Evolutionary conservation across 768 basidiomycete species (phyloP), one percentile per base, ranked within the genome.

Genomic region (Tubosaeta sp.): DNA sequence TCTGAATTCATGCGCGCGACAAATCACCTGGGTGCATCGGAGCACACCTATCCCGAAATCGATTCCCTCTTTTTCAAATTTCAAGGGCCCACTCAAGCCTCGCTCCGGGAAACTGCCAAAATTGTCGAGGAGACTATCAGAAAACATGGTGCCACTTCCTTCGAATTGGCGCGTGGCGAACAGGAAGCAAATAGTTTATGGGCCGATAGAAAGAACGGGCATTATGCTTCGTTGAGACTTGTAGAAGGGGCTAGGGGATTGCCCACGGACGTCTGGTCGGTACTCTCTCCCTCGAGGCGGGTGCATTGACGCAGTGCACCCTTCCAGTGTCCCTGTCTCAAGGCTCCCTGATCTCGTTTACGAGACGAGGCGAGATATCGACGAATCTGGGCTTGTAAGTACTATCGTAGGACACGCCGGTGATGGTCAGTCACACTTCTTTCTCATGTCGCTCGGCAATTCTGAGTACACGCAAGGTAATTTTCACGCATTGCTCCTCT

Each of bases 11-110:
- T 91, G 79, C 67, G 72, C 32, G 78, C 85, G 6, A 76, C 77
- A 35, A 85, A 86, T 66, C 70, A 72, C 41, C 78, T 72, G 51
- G 81, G 81, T 59, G 75, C 71, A 55, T 84, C 79, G 27, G 65
- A 66, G 34, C 76, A 74, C 37, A 76, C 76, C 54, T 91, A 83
- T 69, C 78, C 79, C 1, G 81, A 78, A 48, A 73, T 71, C 26
- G 88, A 91, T 63, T 82, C 79, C 19, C 75, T 95, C 11, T 91
- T 92, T 72, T 88, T 95, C 78, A 91, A 93, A 66, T 83, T 95
- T 66, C 88, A 91, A 60, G 88, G 88, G 11, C 77, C 84, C 9
- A 79, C 83, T 1, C 71, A 73, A 1, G 70, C 76, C 2, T 77
- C 83, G 4, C 69, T 91, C n/a, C 64, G 72, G 2, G 86, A 87